A percentile compares a stretch with the other conserved stretches of the same genome.
phyloP scores from a whole-genome alignment of 257 asterid genomes.

The Rubia yunnanensis region DNA sequence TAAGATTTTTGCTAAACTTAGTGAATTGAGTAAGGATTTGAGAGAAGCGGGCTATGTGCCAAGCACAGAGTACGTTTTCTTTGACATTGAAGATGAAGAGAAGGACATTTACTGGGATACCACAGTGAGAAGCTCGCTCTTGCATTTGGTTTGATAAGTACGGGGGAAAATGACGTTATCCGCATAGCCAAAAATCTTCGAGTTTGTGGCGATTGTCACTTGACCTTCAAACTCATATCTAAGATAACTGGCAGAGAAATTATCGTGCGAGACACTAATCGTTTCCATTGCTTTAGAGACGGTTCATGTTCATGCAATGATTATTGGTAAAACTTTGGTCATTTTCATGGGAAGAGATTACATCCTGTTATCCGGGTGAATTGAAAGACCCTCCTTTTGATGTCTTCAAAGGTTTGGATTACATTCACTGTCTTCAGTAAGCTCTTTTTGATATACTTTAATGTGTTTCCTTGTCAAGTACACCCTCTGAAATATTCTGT shows the following conservation, averaged over 20 bases:
- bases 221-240: conserved; percentile 28
- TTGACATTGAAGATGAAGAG: conserved; percentile 43
- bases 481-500: too few relatives aligned
- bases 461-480: too few relatives aligned
- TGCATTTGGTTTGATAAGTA: conserved; percentile 33
- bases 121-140: conserved; percentile 47
- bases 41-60: conserved; percentile 32
- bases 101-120: conserved; percentile 30
- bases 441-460: too few relatives aligned
- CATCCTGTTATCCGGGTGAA: background rate
- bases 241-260: conserved; percentile 29
- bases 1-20: conserved; percentile 25
- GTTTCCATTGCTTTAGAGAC: conserved; percentile 28
- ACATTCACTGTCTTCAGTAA: too few relatives aligned
- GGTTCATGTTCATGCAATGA: conserved; percentile 38
- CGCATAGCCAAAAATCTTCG: conserved; percentile 35
- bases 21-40: conserved; percentile 24
- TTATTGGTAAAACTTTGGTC: conserved; percentile 25
- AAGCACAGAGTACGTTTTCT: conserved; percentile 32
- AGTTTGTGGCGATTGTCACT: conserved; percentile 40
- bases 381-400: too few relatives aligned
- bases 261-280: conserved; percentile 32
- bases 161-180: conserved; percentile 17
- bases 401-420: too few relatives aligned
- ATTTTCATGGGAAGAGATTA: background rate